Evolutionary conservation across 2,329 filamentous ascomycete genomes (phyloP), one percentile per base, ranked within the genome.

Genomic region (Arthrobotrys sphaeroides): DNA sequence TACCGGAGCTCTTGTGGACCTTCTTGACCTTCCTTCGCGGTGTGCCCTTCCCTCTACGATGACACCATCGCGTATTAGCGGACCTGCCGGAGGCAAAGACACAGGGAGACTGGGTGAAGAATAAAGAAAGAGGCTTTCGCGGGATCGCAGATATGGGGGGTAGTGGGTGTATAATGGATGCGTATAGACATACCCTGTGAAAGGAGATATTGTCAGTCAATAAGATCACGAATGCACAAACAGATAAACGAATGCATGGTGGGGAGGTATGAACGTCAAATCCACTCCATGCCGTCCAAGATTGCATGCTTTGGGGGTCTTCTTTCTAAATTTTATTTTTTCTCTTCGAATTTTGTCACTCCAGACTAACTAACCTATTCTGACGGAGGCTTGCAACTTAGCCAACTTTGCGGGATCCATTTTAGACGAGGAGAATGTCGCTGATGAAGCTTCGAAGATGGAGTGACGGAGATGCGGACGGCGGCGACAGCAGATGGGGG

Each of bases 21-120:
- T 96, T 96, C 93, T 98, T 99, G 85, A 95, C 91, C 89, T 96
- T 96, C 87, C 95, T 90, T 87, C 95, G 89, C 83, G 95, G 95
- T 81, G 95, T 97, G 82, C 95, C 95, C 89, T 99, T 99, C 87
- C 95, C 95, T 87, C 94, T 90, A 81, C 80, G 78, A 10, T 57
- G 61, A 60, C 45, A 43, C 24, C 26, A 69, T 78, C 78, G 72
- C 10, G 10, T 33, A 24, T 65, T 12, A 60, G 61, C 76, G 22
- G 73, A 33, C 26, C 49, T n/a, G 33, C 40, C n/a, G 16, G 38
- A 31, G 33, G 22, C n/a, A 40, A 53, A 43, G 18, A 16, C 20
- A 7, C 5, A 33, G 18, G n/a, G n/a, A 43, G 16, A 13, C 9
- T 42, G 10, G 22, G 33, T 9, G 28, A 57, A 18, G 22, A n/a